Base-by-base conservation (phyloP, 2,329 filamentous ascomycete genomes). In the Sclerotiophoma versabilis region DNA sequence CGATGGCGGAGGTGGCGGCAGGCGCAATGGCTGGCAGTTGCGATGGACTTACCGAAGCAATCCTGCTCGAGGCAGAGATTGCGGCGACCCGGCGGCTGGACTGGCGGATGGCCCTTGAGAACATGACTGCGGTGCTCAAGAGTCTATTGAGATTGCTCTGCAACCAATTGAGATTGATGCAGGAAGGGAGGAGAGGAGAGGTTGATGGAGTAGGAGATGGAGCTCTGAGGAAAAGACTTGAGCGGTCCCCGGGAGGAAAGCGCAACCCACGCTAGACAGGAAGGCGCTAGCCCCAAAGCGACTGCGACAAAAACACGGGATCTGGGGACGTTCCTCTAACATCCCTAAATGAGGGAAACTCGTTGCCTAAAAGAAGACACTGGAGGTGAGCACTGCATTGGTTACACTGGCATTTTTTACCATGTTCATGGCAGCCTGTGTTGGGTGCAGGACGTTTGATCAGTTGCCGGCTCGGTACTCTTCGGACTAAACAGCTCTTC, bases 41-140 rank as follows among this genome's bases (percentile, higher is more conserved):
- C 75, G 76, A 77, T 77, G 76, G 79, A 96, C 93, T 89, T 93
- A 98, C 95, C 83, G 88, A 89, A 81, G 89, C 89, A 83, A 96
- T 87, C 86, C 92, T 91, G 86, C 91, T 87, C 76, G 90, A 86
- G 77, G 91, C 90, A 89, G 92, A 91, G 84, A 96, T 87, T 83
- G 91, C 92, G 84, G 91, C 90, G 83, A 93, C 91, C 81, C 91
- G 90, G 85, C 93, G 92, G 84, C 90, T 90, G 81, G 92, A 96
- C 86, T 96, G 92, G 85, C 93, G 88, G 83, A 98, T 87, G 85
- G 93, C 93, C 88, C 91, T 96, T 84, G 93, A 92, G 87, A 97
- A 96, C 93, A 98, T 97, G 79, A 60, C 79, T 83, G 80, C 79
- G 79, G 71, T 75, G 70, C 71, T 75, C 68, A 72, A 75, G 72